Base-by-base conservation (phyloP, 306 rosid genomes). In the Dalbergia cochinchinensis region DNA sequence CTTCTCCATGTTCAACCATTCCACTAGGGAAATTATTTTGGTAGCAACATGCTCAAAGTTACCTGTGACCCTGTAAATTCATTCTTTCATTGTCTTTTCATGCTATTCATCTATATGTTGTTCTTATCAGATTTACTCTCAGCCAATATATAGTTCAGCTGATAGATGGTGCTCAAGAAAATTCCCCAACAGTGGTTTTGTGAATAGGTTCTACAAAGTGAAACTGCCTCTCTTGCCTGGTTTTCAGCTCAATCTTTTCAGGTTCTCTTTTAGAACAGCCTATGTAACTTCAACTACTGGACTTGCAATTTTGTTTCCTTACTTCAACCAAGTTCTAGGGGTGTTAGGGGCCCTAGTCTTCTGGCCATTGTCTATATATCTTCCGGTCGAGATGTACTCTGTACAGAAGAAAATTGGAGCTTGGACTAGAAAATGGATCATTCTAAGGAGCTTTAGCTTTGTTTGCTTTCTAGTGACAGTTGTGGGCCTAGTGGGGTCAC, bases 311-410 rank as follows among this genome's bases (percentile, higher is more conserved):
- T 1, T 87, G 2, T 91, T 91, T 61, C 95, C 95, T 61, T 91
- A 91, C 71, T 91, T 91, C 85, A 87, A 89, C 80, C 81, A 68
- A 76, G 87, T 89, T 34, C 80, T 91, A 68, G 93, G 91, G 50
- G 82, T 91, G 45, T 76, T 91, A 33, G 95, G 95, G 22, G 90
- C 95, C 69, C 42, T 91, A 47, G 87, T 69, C 85, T 91, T 91
- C 65, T 91, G 95, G 95, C 95, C 95, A 34, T 39, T 89, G 76
- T 76, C 90, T 9, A 84, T 89, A 71, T 89, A 89, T 68, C 89
- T 91, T 82, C 96, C 96, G 0, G 91, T 91, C 57, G 90, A 89
- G 63, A 89, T 91, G 96, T 89, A 89, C 87, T 82, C 85, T 51
- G 78, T 79, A 20, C 96, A 85, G 69, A 89, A 80, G 86, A 89